Evolutionary conservation across 805 yeast genomes (phyloP), one percentile per base, ranked within the genome.

Genomic region (Candida coquimbonensis): DNA sequence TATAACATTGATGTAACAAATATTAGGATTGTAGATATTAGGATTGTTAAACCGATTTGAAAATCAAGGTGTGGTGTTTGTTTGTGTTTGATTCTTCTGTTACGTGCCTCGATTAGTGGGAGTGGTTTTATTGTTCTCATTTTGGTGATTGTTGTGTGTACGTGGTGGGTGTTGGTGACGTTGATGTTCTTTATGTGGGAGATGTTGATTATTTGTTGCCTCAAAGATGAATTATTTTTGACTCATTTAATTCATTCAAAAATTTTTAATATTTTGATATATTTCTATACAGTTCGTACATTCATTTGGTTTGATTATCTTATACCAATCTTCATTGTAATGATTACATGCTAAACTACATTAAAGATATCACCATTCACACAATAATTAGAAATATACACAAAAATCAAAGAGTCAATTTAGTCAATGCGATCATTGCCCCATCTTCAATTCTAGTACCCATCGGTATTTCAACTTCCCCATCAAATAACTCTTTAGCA

Each of bases 361-460:
- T 21, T 21, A 21, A 21, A 21, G 3, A 21, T 5, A 21, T 21
- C 24, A 21, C 5, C 5, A 21, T 21, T 21, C 5, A 21, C 24
- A 3, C 7, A 5, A 5, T 6, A 5, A 21, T 21, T 21, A 5
- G 4, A 21, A 16, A n/a, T 8, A 16, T 34, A 33, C 17, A n/a
- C 19, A 33, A 31, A 8, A n/a, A 9, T 31, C 37, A 45, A 36
- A 45, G 17, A 40, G 40, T 21, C 11, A 50, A 13, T 19, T 63
- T 64, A 0, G 87, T 62, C 39, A 83, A 61, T 0, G 81, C 74
- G 9, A 84, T 77, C 63, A 82, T 57, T 1, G 80, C 72, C 5
- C 81, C 83, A 61, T 88, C 96, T 56, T 87, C 95, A 2, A 83
- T 70, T 48, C 84, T 68, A 0, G 77, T 72, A 0, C 83, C 77